These are phyloP conservation scores for Paramarasmius palmivorus DNA, from an alignment of 1,284 basidiomycete genomes.

Conservation along the genomic window DNA sequence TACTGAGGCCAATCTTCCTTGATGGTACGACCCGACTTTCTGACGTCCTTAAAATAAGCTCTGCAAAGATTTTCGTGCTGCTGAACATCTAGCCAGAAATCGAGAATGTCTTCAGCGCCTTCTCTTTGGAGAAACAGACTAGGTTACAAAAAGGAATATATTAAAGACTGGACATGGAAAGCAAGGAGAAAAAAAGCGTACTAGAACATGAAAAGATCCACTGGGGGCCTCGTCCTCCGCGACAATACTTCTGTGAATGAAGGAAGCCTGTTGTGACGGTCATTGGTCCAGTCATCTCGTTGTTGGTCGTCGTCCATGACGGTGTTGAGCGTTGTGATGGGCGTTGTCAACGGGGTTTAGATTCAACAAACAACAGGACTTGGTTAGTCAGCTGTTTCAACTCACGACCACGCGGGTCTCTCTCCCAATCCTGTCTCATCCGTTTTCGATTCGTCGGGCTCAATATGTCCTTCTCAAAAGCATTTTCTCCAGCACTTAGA, in stretches of 20 bases:
- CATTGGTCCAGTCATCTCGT: constrained; percentile 67
- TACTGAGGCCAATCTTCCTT: constrained; percentile 98
- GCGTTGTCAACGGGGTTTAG: constrained; percentile 3
- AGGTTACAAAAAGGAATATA: not conserved
- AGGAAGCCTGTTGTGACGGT: constrained; percentile 70
- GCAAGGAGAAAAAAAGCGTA: constrained; percentile 42
- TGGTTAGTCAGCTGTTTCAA: constrained; percentile 32
- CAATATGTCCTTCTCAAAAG: constrained; percentile 75
- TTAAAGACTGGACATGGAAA: constrained; percentile 12
- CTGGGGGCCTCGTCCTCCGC: constrained; percentile 86
- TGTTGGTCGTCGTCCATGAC: constrained; percentile 61
- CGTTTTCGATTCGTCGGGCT: constrained; percentile 15
- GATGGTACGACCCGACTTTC: constrained; percentile 89
- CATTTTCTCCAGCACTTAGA: constrained; percentile 79
- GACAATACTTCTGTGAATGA: constrained; percentile 86
- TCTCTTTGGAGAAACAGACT: constrained; percentile 92
- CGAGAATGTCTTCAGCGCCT: constrained; percentile 91
- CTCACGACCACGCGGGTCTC: constrained; percentile 2
- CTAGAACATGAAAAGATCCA: constrained; percentile 99
- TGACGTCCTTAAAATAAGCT: constrained; percentile 97
- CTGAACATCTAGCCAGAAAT: constrained; percentile 99
- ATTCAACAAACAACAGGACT: constrained; percentile 22
- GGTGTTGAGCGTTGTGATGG: not conserved
- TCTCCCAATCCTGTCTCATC: not conserved
- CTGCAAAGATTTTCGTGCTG: constrained; percentile 98